Evolutionary conservation across 2,329 filamentous ascomycete species (phyloP), one percentile per base, ranked within the genome.

Genomic region (Botrytis medusae): DNA sequence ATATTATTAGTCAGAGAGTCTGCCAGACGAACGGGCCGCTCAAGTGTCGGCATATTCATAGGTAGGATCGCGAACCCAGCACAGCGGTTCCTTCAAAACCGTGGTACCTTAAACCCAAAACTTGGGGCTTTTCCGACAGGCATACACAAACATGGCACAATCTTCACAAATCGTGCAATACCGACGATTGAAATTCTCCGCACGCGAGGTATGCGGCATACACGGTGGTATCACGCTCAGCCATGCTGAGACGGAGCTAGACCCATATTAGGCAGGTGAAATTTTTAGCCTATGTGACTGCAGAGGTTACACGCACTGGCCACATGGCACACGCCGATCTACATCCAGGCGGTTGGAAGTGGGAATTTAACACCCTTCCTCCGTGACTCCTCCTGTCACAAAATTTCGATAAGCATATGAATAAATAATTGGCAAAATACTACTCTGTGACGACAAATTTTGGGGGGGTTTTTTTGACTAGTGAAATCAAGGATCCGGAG

Each of bases 351-450:
- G 59, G 59, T 20, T 61, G 59, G 59, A 61, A 61, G n/a, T 61
- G 59, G 22, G 59, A 25, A 14, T 37, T 61, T 14, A 20, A 40
- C 59, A 61, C 59, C 22, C 59, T 61, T 61, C 59, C 59, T 61
- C 59, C 59, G 59, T 61, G 59, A 25, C 59, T 61, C 59, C 59
- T 61, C 59, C 59, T 61, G 59, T 61, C 32, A 61, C 59, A 61
- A 34, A 25, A 61, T 61, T 25, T 40, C 20, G 59, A 61, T n/a
- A n/a, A 37, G 34, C 59, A 61, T 37, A 61, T 40, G n/a, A 60
- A 40, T n/a, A 14, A 61, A 61, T 34, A 40, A 25, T n/a, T 16
- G 34, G 34, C 34, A 37, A 10, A 60, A 40, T 9, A 8, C 22
- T 16, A n/a, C 20, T 40, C 22, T 61, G 59, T 40, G 12, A 61